Conservation (phyloP, 2,329 filamentous ascomycete species). For the Neodidymelliopsis sp. region DNA sequence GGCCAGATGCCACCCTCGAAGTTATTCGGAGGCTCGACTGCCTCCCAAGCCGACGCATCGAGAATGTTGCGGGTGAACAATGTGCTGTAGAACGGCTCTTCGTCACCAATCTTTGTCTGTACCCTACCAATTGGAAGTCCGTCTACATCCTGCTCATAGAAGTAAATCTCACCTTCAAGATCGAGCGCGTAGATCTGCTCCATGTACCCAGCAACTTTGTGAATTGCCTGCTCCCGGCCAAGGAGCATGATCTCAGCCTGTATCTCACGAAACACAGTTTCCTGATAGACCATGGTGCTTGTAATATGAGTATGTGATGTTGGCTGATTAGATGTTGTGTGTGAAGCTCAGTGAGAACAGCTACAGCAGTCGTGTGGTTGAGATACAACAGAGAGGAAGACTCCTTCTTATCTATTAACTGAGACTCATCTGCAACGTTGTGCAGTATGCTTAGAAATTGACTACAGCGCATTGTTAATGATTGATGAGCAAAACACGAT, state of each 20-base stretch:
- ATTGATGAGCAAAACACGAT: no score
- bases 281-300: not conserved
- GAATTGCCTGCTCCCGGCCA: not conserved
- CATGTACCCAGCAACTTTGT: not conserved
- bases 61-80: not conserved
- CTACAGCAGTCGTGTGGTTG: no score
- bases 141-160: not conserved
- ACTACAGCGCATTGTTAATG: no score
- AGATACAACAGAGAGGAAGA: no score
- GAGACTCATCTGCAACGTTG: no score
- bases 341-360: no score
- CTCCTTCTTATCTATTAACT: no score
- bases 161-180: not conserved
- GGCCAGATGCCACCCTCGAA: not conserved
- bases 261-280: not conserved
- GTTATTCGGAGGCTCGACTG: not conserved
- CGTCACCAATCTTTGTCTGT: not conserved
- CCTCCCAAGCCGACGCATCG: not conserved
- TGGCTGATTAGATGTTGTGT: no score
- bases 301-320: not conserved
- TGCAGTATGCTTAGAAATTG: no score
- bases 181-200: not conserved
- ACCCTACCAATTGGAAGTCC: not conserved
- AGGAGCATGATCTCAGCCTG: not conserved
- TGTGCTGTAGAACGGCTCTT: not conserved